These are phyloP conservation scores for Epichloe scottii DNA, from an alignment of 2,329 filamentous ascomycete species.

Conservation along the genomic window DNA sequence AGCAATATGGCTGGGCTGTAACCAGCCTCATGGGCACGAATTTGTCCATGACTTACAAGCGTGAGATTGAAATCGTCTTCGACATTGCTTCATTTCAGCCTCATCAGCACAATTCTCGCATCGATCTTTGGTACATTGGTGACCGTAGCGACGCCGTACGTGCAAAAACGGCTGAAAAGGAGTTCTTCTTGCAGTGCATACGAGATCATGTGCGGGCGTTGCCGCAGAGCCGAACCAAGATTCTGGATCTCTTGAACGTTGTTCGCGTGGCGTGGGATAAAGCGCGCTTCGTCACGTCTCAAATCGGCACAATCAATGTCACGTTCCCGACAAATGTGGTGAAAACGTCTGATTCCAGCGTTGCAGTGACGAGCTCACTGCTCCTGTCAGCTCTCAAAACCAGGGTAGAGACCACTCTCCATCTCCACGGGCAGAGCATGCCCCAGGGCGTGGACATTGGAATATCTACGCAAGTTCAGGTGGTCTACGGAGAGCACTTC, in stretches of 20 bases:
- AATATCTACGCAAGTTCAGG: slow-evolving; percentile 41
- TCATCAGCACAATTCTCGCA: slow-evolving; percentile 34
- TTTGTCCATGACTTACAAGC: slow-evolving; percentile 62
- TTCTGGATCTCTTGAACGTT: slow-evolving; percentile 44
- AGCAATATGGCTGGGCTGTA: slow-evolving; percentile 58
- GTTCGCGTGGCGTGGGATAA: slow-evolving; percentile 55
- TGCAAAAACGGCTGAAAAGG: slow-evolving; percentile 51
- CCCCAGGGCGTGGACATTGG: slow-evolving; percentile 40
- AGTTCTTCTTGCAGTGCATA: slow-evolving; percentile 65
- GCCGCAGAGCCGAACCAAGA: slow-evolving; percentile 41
- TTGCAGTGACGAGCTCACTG: slow-evolving; percentile 49
- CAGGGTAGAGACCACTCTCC: slow-evolving; percentile 52
- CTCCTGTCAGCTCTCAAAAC: slow-evolving; percentile 54
- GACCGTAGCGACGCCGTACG: slow-evolving; percentile 39
- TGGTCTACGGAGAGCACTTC: slow-evolving; percentile 69
- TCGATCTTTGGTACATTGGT: slow-evolving; percentile 60
- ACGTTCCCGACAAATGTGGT: slow-evolving; percentile 52
- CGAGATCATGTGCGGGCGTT: slow-evolving; percentile 53
- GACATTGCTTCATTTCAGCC: slow-evolving; percentile 49
- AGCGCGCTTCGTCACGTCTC: slow-evolving; percentile 44
- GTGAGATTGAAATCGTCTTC: slow-evolving; percentile 62
- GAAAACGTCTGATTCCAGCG: slow-evolving; percentile 51
- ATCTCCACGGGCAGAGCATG: slow-evolving; percentile 34
- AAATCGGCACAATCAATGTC: slow-evolving; percentile 48
- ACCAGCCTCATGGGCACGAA: slow-evolving; percentile 47